Percentiles rank a stretch among this genome's conserved stretches.
Conservation (phyloP, 1,284 basidiomycete species). For the Pseudozyma sp. region DNA sequence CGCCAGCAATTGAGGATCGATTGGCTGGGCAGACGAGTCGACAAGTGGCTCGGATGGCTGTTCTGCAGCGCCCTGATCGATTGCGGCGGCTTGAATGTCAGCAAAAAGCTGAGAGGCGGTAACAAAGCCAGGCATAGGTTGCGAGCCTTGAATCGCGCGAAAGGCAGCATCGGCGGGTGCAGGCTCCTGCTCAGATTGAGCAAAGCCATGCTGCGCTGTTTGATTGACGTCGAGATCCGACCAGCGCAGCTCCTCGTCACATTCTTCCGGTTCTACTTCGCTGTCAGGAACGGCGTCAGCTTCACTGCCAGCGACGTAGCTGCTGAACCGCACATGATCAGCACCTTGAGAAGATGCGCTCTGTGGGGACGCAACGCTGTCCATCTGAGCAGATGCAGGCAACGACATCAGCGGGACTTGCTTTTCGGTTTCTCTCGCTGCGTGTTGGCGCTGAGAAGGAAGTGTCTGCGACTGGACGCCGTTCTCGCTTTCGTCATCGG, state of each 20-base stretch:
- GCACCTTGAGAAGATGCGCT: background rate
- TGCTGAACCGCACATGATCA: background rate
- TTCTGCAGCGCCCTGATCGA: background rate
- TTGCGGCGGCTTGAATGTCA: slow-evolving; percentile 16
- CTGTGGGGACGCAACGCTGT: background rate
- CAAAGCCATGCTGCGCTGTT: slow-evolving; percentile 2
- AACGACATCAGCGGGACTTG: background rate
- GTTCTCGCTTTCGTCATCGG: slow-evolving; percentile 1
- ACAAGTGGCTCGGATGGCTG: background rate
- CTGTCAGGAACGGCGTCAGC: slow-evolving; percentile 35
- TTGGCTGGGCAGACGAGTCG: background rate
- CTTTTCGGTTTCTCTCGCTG: background rate
- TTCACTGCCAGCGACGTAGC: slow-evolving; percentile 1
- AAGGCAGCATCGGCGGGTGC: slow-evolving; percentile 14
- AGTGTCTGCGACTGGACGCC: background rate
- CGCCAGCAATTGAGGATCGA: slow-evolving; percentile 33
- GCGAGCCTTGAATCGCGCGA: slow-evolving; percentile 30
- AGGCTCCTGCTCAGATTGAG: background rate
- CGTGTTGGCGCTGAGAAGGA: background rate
- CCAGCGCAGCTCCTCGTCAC: slow-evolving; percentile 44
- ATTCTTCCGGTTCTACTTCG: slow-evolving; percentile 43
- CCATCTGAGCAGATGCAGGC: background rate
- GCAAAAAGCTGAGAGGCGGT: slow-evolving; percentile 37
- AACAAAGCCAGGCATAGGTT: slow-evolving; percentile 38
- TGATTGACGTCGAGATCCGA: slow-evolving; percentile 26